Percentiles rank a stretch among this genome's conserved stretches.
Conservation (phyloP, 495 filamentous ascomycete species). For the Mytilinidion resinicola region DNA sequence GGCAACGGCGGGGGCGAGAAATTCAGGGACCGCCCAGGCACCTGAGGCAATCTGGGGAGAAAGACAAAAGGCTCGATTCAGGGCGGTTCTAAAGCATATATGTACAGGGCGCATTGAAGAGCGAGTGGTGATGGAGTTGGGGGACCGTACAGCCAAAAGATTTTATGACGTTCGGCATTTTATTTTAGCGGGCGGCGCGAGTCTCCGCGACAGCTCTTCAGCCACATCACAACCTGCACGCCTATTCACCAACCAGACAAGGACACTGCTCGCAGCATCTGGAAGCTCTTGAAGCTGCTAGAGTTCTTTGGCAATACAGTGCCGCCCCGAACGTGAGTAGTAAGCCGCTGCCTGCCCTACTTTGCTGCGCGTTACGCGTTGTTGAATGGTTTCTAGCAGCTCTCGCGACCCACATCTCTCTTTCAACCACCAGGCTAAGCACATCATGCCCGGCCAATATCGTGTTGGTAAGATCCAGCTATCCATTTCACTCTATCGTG, state of each 20-base stretch:
- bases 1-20: constrained; percentile 18
- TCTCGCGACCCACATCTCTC: background rate
- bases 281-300: too few relatives aligned
- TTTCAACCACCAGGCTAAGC: background rate
- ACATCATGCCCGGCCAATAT: constrained; percentile 16
- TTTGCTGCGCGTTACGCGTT: too few relatives aligned
- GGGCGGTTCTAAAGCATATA: constrained; percentile 20
- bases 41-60: background rate
- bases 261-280: too few relatives aligned
- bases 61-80: constrained; percentile 15
- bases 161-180: constrained; percentile 15
- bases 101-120: constrained; percentile 23
- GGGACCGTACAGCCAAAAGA: background rate
- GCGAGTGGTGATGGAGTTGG: background rate
- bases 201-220: background rate
- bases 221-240: too few relatives aligned
- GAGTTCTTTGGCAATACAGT: too few relatives aligned
- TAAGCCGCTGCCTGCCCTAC: too few relatives aligned
- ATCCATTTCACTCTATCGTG: background rate
- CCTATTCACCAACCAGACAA: too few relatives aligned
- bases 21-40: constrained; percentile 15
- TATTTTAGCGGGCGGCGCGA: constrained; percentile 9
- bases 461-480: constrained; percentile 22
- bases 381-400: background rate
- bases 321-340: too few relatives aligned